A percentile compares a stretch with the other conserved stretches of the same genome.
These are phyloP conservation scores for Poteriospumella lacustris DNA, from an alignment of 108 stramenopile genomes.

Conservation along the genomic window DNA sequence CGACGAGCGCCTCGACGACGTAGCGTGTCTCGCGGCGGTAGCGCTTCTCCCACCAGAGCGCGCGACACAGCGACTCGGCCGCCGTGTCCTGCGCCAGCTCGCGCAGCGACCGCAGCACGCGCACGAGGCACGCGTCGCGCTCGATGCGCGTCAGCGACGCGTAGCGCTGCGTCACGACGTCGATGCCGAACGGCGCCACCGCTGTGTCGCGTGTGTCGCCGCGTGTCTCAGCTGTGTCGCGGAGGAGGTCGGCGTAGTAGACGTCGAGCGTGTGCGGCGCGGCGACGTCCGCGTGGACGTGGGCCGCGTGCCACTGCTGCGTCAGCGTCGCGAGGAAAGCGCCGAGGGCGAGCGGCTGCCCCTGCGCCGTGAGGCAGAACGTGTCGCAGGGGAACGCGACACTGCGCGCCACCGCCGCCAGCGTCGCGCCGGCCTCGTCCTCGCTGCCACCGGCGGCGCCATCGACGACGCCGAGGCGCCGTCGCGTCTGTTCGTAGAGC, in stretches of 20 bases:
- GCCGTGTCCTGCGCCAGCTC: not conserved
- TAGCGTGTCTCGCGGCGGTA: too few species aligned
- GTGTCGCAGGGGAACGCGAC: too few species aligned
- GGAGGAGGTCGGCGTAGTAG: not conserved
- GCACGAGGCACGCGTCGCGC: not conserved
- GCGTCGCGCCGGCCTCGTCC: too few species aligned
- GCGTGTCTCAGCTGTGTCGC: not conserved
- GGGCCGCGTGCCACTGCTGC: not conserved
- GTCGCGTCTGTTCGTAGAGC: not conserved
- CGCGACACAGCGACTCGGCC: not conserved
- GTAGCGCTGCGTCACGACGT: not conserved
- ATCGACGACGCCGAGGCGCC: not conserved
- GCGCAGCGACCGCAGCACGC: not conserved
- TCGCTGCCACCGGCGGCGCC: not conserved
- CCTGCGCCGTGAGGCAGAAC: not conserved
- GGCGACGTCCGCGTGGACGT: not conserved
- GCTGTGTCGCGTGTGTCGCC: not conserved
- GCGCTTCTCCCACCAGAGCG: too few species aligned
- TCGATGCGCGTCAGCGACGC: not conserved
- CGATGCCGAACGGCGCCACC: not conserved
- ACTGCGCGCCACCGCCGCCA: too few species aligned
- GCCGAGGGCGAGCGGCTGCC: not conserved
- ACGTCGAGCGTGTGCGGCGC: not conserved
- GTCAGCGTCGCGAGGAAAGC: not conserved
- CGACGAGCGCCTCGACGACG: too few species aligned